Percentiles rank a stretch among this genome's conserved stretches.
Conservation (phyloP, 208 protist species). For the Leishmania tropica region DNA sequence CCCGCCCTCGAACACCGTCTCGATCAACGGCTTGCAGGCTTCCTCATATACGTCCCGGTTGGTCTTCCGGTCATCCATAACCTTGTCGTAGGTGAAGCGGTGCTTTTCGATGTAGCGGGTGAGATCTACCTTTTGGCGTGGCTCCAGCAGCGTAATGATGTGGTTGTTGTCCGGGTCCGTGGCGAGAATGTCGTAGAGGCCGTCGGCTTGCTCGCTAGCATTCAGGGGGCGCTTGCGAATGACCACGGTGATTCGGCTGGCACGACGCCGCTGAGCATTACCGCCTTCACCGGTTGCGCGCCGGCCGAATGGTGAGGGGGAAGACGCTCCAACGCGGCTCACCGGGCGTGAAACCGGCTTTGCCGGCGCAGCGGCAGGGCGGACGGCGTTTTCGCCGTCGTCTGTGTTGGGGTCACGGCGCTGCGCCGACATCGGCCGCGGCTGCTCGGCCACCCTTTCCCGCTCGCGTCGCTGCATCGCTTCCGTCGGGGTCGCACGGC, state of each 20-base stretch:
- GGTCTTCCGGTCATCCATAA: conserved; percentile 91
- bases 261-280: conserved; percentile 35
- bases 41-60: conserved; percentile 93
- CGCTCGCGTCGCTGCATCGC: conserved; percentile 27
- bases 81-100: conserved; percentile 96
- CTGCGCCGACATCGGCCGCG: conserved; percentile 23
- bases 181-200: conserved; percentile 89
- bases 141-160: conserved; percentile 83
- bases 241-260: conserved; percentile 88
- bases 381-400: conserved; percentile 32
- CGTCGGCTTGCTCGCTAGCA: conserved; percentile 68
- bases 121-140: conserved; percentile 95
- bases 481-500: conserved; percentile 22
- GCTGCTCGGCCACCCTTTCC: conserved; percentile 25
- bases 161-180: conserved; percentile 84
- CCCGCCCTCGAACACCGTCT: conserved; percentile 90
- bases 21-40: conserved; percentile 90
- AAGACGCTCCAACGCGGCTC: conserved; percentile 59
- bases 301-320: conserved; percentile 51
- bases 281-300: conserved; percentile 31
- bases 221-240: conserved; percentile 93
- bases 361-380: conserved; percentile 19
- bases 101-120: conserved; percentile 97
- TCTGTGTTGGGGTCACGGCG: conserved; percentile 59
- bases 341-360: conserved; percentile 63